Evolutionary conservation across 306 rosid genomes (phyloP).

Genomic region (Trifolium subterraneum): DNA sequence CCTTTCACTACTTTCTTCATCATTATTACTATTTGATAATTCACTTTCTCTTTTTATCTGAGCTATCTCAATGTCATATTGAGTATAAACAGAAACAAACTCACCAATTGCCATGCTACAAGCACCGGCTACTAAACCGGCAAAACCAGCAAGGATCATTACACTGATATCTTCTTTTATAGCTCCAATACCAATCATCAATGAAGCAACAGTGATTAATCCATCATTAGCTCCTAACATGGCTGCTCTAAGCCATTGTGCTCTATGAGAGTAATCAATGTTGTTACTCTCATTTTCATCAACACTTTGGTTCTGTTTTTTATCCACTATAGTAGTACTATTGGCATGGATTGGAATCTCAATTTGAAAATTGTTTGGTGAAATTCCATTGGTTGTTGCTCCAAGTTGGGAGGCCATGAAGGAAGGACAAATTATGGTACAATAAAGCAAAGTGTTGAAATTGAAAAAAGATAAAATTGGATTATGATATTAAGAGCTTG

Average conservation of each 20-base stretch:
- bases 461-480: slow-evolving; percentile 2
- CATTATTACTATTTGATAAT: background rate
- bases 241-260: slow-evolving; percentile 75
- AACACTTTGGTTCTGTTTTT: slow-evolving; percentile 41
- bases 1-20: slow-evolving; percentile 23
- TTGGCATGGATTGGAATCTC: slow-evolving; percentile 49
- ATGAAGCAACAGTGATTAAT: slow-evolving; percentile 61
- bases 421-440: background rate
- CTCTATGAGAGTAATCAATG: slow-evolving; percentile 58
- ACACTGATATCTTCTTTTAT: slow-evolving; percentile 57
- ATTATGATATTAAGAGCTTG: slow-evolving; percentile 51
- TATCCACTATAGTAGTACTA: background rate
- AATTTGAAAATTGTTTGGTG: slow-evolving; percentile 47
- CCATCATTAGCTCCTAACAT: slow-evolving; percentile 79
- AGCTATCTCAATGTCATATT: slow-evolving; percentile 62
- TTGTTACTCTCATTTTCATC: slow-evolving; percentile 18
- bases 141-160: slow-evolving; percentile 73
- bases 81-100: slow-evolving; percentile 78
- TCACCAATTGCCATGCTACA: slow-evolving; percentile 85
- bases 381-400: slow-evolving; percentile 32
- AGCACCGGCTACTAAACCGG: slow-evolving; percentile 72
- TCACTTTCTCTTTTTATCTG: slow-evolving; percentile 47
- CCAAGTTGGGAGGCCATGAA: slow-evolving; percentile 52
- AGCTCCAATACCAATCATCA: slow-evolving; percentile 79
- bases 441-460: background rate